Evolutionary conservation across 495 filamentous ascomycete genomes (phyloP).

Genomic region (Annulohypoxylon stygium): DNA sequence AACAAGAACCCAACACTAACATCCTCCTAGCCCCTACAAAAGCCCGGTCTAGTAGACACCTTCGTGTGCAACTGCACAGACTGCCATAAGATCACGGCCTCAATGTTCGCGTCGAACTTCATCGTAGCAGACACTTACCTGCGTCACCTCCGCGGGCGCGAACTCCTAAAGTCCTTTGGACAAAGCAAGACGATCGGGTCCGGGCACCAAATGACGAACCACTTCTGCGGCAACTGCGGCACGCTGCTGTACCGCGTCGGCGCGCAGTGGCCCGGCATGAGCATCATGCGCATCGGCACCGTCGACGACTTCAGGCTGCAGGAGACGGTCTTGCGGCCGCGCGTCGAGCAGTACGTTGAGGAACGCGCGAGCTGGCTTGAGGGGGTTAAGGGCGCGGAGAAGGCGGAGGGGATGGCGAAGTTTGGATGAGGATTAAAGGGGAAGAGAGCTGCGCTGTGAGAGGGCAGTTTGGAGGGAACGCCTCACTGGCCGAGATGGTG

Average conservation of each 20-base stretch:
- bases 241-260: constrained; percentile 66
- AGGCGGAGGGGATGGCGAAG: constrained; percentile 25
- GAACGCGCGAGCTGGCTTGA: constrained; percentile 60
- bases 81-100: constrained; percentile 71
- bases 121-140: constrained; percentile 58
- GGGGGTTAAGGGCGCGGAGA: constrained; percentile 51
- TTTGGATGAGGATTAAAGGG: neutral
- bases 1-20: neutral
- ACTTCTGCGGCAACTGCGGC: constrained; percentile 67
- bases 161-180: constrained; percentile 57
- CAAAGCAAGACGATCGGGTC: constrained; percentile 57
- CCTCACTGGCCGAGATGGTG: neutral
- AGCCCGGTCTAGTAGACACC: constrained; percentile 60
- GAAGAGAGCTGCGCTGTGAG: neutral
- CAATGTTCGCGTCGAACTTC: constrained; percentile 71
- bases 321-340: constrained; percentile 64
- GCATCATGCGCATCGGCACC: constrained; percentile 65
- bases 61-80: constrained; percentile 71
- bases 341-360: constrained; percentile 60
- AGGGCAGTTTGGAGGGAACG: neutral
- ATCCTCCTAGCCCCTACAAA: constrained; percentile 40
- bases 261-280: constrained; percentile 52
- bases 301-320: constrained; percentile 67
- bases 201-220: constrained; percentile 65
- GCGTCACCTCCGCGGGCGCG: constrained; percentile 61